Base-by-base conservation (phyloP, 441 rosid genomes). In the Populus hybrid region DNA sequence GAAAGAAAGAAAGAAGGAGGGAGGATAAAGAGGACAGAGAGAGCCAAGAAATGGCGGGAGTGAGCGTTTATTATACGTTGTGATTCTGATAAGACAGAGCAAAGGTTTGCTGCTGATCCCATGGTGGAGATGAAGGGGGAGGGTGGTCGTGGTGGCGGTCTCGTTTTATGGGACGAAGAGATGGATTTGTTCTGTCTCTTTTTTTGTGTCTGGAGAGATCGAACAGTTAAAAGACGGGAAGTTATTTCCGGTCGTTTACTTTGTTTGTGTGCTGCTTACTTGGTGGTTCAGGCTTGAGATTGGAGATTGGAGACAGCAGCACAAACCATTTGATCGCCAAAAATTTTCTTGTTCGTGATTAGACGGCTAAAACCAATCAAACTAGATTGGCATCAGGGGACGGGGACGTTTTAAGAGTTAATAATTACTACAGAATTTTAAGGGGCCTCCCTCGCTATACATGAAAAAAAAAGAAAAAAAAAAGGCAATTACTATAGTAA, bases 41-140 rank as follows among this genome's bases (percentile, higher is more conserved):
- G 97, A 70, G 91, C 94, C 5, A 90, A 83, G 89, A 94, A 90
- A 87, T 93, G 98, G 79, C 97, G 92, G 34, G 92, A 87, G 90
- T 90, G 95, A 3, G 94, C 89, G 59, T 85, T 87, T 81, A 88
- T 81, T 18, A 93, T 90, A 74, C 93, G 89, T 14, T 80, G 87
- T 12, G 93, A 84, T 84, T 90, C 92, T 1, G 88, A 70, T 34
- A 87, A 57, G 67, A 90, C 71, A 6, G 87, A 59, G 67, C 82
- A 71, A 38, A 88, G 76, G 64, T 81, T 72, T 14, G 81, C 70
- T 16, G 86, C 74, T 10, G 78, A 70, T 16, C 69, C 68, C 2
- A 38, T 71, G 1, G 36, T 30, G 0, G 80, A 5, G 24, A 9
- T n/a, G n/a, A n/a, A n/a, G n/a, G n/a, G n/a, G n/a, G 30, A 8